phyloP scores from a whole-genome alignment of 208 protist species.

The Leishmania turanica region DNA sequence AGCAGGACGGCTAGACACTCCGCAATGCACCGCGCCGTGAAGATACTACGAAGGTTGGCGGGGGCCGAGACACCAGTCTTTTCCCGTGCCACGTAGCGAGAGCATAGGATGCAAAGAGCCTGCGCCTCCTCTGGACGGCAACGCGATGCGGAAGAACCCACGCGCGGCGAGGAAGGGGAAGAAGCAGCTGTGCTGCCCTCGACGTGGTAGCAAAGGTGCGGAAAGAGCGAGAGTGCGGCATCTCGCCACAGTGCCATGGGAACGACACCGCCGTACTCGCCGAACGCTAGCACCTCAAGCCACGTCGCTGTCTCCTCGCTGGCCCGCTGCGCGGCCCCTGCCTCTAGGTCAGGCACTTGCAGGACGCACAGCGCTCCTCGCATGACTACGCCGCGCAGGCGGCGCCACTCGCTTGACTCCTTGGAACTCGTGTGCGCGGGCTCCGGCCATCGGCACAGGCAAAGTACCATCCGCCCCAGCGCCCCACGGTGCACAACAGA shows the following conservation, averaged over 20 bases:
- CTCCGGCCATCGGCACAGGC: conserved; percentile 19
- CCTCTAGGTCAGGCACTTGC: conserved; percentile 19
- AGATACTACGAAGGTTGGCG: conserved; percentile 18
- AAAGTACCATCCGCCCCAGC: conserved; percentile 18
- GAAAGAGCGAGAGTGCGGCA: conserved; percentile 23
- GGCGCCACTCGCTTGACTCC: conserved; percentile 51
- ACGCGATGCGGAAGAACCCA: neutral
- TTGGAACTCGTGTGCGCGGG: neutral
- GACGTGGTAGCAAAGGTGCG: neutral
- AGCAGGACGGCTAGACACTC: conserved; percentile 12
- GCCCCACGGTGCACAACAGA: conserved; percentile 17
- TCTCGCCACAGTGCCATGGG: conserved; percentile 51
- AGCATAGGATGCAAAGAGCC: conserved; percentile 31
- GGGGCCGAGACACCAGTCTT: neutral
- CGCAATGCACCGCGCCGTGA: conserved; percentile 25
- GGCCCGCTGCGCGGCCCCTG: neutral
- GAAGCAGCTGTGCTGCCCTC: neutral
- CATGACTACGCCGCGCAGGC: conserved; percentile 58
- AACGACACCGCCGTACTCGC: conserved; percentile 33
- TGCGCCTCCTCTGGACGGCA: conserved; percentile 15
- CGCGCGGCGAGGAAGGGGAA: neutral
- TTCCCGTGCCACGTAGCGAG: conserved; percentile 9
- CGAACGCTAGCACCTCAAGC: conserved; percentile 48
- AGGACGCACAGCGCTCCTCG: conserved; percentile 27
- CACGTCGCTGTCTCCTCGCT: conserved; percentile 24